Conservation (phyloP, 2,329 filamentous ascomycete genomes). For the Ophiostoma angusticollis region DNA sequence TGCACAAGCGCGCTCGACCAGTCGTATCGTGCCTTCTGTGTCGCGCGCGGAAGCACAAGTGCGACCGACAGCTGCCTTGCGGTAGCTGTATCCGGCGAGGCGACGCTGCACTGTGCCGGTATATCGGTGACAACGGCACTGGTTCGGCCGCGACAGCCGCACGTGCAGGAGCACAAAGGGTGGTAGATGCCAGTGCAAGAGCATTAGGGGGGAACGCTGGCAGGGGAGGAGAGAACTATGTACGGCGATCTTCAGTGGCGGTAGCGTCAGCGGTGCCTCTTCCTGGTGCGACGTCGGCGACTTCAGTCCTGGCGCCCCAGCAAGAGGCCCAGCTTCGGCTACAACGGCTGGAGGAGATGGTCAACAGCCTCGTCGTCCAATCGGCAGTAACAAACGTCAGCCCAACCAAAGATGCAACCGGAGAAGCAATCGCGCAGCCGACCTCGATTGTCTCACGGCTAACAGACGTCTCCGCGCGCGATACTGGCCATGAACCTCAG, state of each 20-base stretch:
- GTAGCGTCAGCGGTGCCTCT: neutral
- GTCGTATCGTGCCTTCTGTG: conserved; percentile 30
- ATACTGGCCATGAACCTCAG: conserved; percentile 2
- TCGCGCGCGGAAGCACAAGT: conserved; percentile 30
- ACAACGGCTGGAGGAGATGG: conserved; percentile 28
- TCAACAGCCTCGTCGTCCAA: conserved; percentile 16
- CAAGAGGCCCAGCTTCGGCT: conserved; percentile 28
- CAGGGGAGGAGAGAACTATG: too few species aligned
- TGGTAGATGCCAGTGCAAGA: too few species aligned
- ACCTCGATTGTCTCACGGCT: too few species aligned
- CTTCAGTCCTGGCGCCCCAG: conserved; percentile 11
- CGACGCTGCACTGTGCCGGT: conserved; percentile 22
- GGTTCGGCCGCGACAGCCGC: neutral
- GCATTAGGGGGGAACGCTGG: too few species aligned
- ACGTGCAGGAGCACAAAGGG: neutral
- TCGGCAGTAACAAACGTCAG: neutral
- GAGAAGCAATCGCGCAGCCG: neutral
- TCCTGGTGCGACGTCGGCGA: neutral
- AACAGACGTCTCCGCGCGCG: too few species aligned
- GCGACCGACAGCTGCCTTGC: conserved; percentile 29
- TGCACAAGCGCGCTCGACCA: conserved; percentile 17
- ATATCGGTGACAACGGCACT: conserved; percentile 14
- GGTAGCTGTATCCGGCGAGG: conserved; percentile 27
- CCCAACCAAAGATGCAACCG: conserved; percentile 1
- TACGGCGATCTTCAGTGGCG: conserved; percentile 1